phyloP scores from a whole-genome alignment of 2,329 filamentous ascomycete genomes.

The Xylogone sp. region DNA sequence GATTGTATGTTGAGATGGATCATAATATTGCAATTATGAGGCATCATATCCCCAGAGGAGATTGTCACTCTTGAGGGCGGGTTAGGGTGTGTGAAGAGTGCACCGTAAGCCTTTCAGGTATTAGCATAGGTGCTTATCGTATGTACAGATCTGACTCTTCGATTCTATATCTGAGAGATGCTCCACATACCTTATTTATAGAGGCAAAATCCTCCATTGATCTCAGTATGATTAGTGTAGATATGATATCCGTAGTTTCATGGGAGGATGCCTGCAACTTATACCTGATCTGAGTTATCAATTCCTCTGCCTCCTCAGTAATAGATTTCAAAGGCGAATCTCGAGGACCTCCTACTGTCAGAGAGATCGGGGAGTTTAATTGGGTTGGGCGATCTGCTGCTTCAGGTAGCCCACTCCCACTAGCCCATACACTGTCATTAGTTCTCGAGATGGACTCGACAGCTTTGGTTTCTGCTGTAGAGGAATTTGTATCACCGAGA shows the following conservation, averaged over 20 bases:
- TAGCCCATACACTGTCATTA: neutral
- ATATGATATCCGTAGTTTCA: constrained; percentile 43
- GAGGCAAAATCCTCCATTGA: constrained; percentile 74
- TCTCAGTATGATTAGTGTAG: constrained; percentile 65
- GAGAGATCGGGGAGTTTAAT: neutral
- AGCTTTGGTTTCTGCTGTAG: neutral
- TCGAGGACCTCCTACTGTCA: neutral
- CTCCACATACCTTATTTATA: constrained; percentile 54
- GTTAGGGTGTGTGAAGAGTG: constrained; percentile 71
- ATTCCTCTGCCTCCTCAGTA: constrained; percentile 42
- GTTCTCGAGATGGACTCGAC: neutral
- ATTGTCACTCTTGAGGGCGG: constrained; percentile 84
- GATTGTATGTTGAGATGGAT: constrained; percentile 44
- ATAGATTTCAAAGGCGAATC: constrained; percentile 25
- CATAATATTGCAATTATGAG: constrained; percentile 53
- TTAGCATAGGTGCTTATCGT: neutral
- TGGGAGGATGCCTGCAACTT: constrained; percentile 35
- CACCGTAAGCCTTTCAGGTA: constrained; percentile 55
- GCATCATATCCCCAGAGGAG: constrained; percentile 67
- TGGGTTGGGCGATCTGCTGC: neutral
- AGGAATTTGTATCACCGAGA: constrained; percentile 1
- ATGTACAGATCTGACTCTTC: no score
- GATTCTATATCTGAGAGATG: neutral
- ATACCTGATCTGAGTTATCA: constrained; percentile 42
- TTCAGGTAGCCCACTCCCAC: neutral